Conservation (phyloP, 1,284 basidiomycete genomes). For the Malassezia restricta region DNA sequence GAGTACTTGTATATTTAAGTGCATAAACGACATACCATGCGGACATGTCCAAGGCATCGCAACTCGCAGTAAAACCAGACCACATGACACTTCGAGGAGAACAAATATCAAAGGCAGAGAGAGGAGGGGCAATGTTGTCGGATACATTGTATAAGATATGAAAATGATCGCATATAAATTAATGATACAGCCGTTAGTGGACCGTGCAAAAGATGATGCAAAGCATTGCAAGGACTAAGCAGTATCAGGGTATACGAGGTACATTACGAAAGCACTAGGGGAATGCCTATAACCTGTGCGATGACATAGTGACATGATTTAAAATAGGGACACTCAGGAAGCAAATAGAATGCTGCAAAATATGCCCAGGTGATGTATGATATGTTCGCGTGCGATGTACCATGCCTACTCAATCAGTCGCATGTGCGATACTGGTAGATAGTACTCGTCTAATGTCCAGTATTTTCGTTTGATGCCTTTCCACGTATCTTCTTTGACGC, state of each 20-base stretch:
- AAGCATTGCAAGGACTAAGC: conserved; percentile 49
- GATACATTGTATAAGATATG: too few relatives aligned
- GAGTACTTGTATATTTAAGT: background rate
- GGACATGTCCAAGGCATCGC: too few relatives aligned
- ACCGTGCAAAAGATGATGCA: background rate
- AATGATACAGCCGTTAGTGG: background rate
- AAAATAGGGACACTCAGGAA: conserved; percentile 63
- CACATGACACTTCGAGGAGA: too few relatives aligned
- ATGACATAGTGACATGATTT: conserved; percentile 63
- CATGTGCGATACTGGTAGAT: conserved; percentile 22
- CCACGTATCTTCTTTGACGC: conserved; percentile 32
- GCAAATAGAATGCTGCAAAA: conserved; percentile 20
- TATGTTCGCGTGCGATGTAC: too few relatives aligned
- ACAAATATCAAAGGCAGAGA: too few relatives aligned
- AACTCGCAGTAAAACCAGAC: too few relatives aligned
- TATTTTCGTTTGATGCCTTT: conserved; percentile 34
- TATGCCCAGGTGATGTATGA: too few relatives aligned
- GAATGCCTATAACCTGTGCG: conserved; percentile 62
- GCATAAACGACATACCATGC: too few relatives aligned
- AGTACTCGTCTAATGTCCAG: conserved; percentile 29
- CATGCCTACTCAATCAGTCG: conserved; percentile 3
- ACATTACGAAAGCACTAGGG: conserved; percentile 58
- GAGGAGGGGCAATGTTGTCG: too few relatives aligned
- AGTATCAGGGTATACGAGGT: conserved; percentile 64
- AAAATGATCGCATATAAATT: too few relatives aligned